These are phyloP conservation scores for Mycena alexandri DNA, from an alignment of 768 basidiomycete genomes.

Conservation along the genomic window DNA sequence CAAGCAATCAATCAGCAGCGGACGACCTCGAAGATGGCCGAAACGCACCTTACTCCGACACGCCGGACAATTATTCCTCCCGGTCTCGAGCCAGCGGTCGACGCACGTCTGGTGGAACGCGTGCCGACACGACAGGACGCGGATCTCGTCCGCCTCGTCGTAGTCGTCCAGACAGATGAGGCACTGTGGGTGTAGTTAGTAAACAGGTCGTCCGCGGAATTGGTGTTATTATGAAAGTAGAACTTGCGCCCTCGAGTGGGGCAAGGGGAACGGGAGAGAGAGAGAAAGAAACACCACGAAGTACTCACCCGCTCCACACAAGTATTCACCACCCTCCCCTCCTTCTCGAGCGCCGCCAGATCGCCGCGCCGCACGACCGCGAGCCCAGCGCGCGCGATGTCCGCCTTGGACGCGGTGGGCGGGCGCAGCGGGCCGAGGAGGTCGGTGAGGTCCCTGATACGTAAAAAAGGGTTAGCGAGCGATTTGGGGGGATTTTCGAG, in stretches of 20 bases:
- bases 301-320: conserved; percentile 79
- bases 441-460: conserved; percentile 84
- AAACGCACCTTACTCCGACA: conserved; percentile 80
- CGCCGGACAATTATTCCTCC: conserved; percentile 92
- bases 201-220: no score
- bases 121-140: conserved; percentile 87
- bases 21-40: no score
- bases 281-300: conserved; percentile 43
- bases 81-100: conserved; percentile 88
- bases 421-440: conserved; percentile 86
- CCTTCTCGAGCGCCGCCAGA: conserved; percentile 66
- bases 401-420: conserved; percentile 84
- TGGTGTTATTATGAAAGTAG: no score
- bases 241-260: no score
- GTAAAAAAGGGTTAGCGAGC: neutral
- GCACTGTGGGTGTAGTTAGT: conserved; percentile 58
- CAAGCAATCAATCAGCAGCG: neutral
- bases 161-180: conserved; percentile 93
- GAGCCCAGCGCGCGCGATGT: conserved; percentile 88
- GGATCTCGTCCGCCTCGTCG: conserved; percentile 78
- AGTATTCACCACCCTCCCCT: conserved; percentile 78
- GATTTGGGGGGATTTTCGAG: neutral
- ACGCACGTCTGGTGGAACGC: conserved; percentile 93
- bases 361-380: conserved; percentile 75
- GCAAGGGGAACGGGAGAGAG: no score